Base-by-base conservation (phyloP, 768 basidiomycete genomes). In the Podaxis sp. region DNA sequence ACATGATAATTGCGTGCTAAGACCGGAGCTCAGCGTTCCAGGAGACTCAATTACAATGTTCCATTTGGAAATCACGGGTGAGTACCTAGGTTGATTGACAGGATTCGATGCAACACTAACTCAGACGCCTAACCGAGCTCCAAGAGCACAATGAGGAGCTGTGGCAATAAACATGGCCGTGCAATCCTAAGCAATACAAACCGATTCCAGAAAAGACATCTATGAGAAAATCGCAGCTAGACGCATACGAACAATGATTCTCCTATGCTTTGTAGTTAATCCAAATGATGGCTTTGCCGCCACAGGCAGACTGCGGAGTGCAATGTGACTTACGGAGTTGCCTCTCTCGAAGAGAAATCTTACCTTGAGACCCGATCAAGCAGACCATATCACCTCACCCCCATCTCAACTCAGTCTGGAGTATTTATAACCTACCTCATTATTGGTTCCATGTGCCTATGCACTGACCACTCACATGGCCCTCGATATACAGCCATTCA, bases 401-500 rank as follows among this genome's bases (percentile, higher is more conserved):
- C 50, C 25, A n/a, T 16, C 27, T 51, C n/a, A 42, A 42, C 40
- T 42, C 40, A n/a, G 40, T 18, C 40, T 13, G 40, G 14, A 14
- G n/a, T 42, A 42, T 42, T 42, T 42, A 42, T 42, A 42, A 42
- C 40, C 40, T 18, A 18, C 5, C 16, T 42, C n/a, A 16, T 42
- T 6, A n/a, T 7, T 42, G 40, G 40, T 14, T 16, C 23, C 21
- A 5, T 11, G n/a, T 16, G 38, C 47, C 14, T 25, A 9, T 21
- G 3, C 9, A 21, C 11, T 25, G 1, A 21, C 38, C 47, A 23
- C 23, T 25, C 38, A 28, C 46, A 61, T 61, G 59, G 44, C 59
- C 14, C 52, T 61, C 32, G 28, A 54, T 23, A 48, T 44, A 13
- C 42, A 48, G 18, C 52, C 42, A 47, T 66, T 67, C 58, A 50